Evolutionary conservation across 2,329 filamentous ascomycete species (phyloP), one percentile per base, ranked within the genome.

Genomic region (Tolypocladium pustulatum): DNA sequence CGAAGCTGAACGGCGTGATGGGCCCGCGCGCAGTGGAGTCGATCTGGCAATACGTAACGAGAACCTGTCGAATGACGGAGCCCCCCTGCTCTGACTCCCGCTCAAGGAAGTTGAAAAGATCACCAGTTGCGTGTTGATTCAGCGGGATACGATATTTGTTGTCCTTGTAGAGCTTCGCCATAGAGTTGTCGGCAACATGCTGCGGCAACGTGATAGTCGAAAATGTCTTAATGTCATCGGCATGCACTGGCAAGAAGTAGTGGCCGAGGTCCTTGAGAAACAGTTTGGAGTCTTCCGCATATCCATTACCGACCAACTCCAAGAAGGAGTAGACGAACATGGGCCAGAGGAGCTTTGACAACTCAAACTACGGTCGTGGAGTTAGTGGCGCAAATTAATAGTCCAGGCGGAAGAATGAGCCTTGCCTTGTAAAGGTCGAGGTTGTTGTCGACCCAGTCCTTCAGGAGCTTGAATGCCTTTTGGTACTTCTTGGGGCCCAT

Each of bases 301-400:
- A 91, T 62, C 85, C 85, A 60, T 90, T 84, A 38, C 79, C 79
- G 34, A 95, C 82, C 58, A 97, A 82, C 59, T 90, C 86, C 32
- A 99, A 78, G 69, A 89, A 97, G 0, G 90, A 94, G 73, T 99
- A 96, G 56, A 97, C 89, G 68, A 97, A 97, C 0, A 95, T 77
- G 0, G 94, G 94, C 91, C 94, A 99, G 20, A 96, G 76, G 4
- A 97, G 78, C 64, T 95, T 91, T 60, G 85, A 82, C 3, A 99
- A 79, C 75, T 99, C 94, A 52, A 93, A 91, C 85, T 92, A 36
- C 1, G 54, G 27, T 10, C 15, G 52, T n/a, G 36, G 41, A 36
- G 58, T 51, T 59, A 40, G 6, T 22, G 0, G 54, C 4, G 22
- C 22, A 2, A 37, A 30, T 32, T 1, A 32, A 20, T 2, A 7